Conservation (phyloP, 176 grass and related monocot genomes). For the Carex pumila region DNA sequence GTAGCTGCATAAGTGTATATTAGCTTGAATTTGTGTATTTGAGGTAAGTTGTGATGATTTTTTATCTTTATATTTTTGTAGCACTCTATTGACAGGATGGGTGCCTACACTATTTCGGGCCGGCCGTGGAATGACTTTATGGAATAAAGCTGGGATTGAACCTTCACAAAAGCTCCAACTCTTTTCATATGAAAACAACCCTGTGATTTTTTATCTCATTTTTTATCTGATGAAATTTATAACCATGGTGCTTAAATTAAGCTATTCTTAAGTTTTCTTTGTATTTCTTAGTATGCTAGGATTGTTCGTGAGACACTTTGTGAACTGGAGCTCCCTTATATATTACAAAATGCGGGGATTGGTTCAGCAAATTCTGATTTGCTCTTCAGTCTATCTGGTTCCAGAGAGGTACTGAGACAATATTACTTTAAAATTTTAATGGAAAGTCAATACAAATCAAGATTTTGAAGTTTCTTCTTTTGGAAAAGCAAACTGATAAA, state of each 20-base stretch:
- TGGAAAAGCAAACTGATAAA: background rate
- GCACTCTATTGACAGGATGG: slow-evolving; percentile 88
- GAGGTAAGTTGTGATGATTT: background rate
- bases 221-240: background rate
- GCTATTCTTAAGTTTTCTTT: background rate
- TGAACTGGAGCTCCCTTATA: slow-evolving; percentile 87
- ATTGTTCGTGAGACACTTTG: slow-evolving; percentile 83
- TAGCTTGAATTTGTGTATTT: slow-evolving; percentile 1
- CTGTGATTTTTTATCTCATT: slow-evolving; percentile 22
- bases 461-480: background rate
- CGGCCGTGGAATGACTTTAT: slow-evolving; percentile 83
- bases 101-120: slow-evolving; percentile 82
- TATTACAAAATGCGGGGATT: slow-evolving; percentile 69
- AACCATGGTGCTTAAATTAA: background rate
- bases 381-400: slow-evolving; percentile 38
- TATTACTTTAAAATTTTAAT: background rate
- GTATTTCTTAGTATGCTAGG: slow-evolving; percentile 51
- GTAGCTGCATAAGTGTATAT: background rate
- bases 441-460: background rate
- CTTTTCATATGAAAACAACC: slow-evolving; percentile 89
- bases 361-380: slow-evolving; percentile 59
- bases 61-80: slow-evolving; percentile 18
- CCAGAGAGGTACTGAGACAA: slow-evolving; percentile 40
- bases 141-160: slow-evolving; percentile 54
- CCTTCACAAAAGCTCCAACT: slow-evolving; percentile 69